Percentiles rank a stretch among this genome's conserved stretches.
Evolutionary conservation across 306 rosid genomes (phyloP).

Genomic region (Vigna angularis): DNA sequence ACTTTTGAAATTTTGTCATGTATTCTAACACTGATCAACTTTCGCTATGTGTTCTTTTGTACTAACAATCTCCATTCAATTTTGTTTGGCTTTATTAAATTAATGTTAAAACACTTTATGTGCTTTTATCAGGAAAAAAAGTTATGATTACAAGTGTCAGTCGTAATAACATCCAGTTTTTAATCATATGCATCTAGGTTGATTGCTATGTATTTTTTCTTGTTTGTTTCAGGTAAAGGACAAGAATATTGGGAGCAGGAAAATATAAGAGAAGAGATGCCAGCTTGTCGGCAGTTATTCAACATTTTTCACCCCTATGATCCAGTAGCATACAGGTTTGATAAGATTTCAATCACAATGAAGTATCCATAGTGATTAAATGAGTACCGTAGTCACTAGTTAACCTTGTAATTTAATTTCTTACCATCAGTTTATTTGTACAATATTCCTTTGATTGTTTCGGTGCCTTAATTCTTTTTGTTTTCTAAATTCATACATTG

Average conservation of each 20-base stretch:
- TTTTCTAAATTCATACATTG: slow-evolving; percentile 4
- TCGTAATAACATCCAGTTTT: slow-evolving; percentile 23
- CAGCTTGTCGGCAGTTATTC: slow-evolving; percentile 91
- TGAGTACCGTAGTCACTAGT: background rate
- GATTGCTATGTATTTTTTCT: slow-evolving; percentile 22
- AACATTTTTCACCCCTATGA: slow-evolving; percentile 98
- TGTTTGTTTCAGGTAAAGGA: slow-evolving; percentile 74
- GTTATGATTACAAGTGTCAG: background rate
- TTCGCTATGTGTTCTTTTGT: background rate
- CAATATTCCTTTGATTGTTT: slow-evolving; percentile 1
- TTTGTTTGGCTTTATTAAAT: slow-evolving; percentile 22
- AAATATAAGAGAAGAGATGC: slow-evolving; percentile 89
- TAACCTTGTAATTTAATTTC: slow-evolving; percentile 19
- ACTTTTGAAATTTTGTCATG: background rate
- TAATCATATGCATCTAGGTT: slow-evolving; percentile 15
- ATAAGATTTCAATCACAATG: slow-evolving; percentile 33
- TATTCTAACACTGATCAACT: background rate
- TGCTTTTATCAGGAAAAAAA: background rate
- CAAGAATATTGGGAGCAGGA: slow-evolving; percentile 89
- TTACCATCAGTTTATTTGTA: slow-evolving; percentile 19
- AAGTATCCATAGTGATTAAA: slow-evolving; percentile 17
- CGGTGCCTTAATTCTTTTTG: slow-evolving; percentile 17
- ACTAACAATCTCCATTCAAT: background rate
- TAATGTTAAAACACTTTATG: background rate
- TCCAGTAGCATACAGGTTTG: slow-evolving; percentile 97